Base-by-base conservation (phyloP, 1,284 basidiomycete genomes). In the Microbotryum lychnidis-dioicae region DNA sequence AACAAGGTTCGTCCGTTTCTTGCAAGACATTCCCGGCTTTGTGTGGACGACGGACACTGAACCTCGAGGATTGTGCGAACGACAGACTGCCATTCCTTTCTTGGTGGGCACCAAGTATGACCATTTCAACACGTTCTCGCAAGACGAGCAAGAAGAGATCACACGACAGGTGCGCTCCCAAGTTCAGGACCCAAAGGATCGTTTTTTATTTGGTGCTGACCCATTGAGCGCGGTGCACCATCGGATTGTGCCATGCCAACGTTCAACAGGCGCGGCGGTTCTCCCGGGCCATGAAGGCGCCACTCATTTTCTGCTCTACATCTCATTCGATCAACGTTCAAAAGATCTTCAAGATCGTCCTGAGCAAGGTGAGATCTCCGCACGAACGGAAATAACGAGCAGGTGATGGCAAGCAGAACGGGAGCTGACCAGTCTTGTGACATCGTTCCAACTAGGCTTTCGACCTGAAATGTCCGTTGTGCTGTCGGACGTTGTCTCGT, bases 241-340 rank as follows among this genome's bases (percentile, higher is more conserved):
- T 62, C 57, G 33, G 70, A 12, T 42, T 12, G 33, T 7, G 4
- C 53, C 6, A 31, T 57, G 31, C 33, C 55, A 47, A 42, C 20
- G 63, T 58, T 53, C 9, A 49, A 42, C 70, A 90, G 87, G 91
- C 92, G 47, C 91, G 93, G 75, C 84, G 93, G 68, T 98, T 97
- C 77, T 89, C 91, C 59, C 87, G 91, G 75, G 94, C 94, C 53
- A 98, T 97, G 94, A 92, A 96, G 73, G 92, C 94, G 10, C 94
- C 92, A 10, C 79, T 98, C 71, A 94, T 97, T 76, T 98, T 97
- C 78, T 97, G 92, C 78, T 97, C 92, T 50, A 97, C 94, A 48
- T 90, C 89, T 47, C 91, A 93, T 69, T 91, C 91, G 63, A 96
- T 97, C 80, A 97, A 98, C 76, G 93, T 98, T 57, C 94, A 97